Evolutionary conservation across 345 rosid species (phyloP), one percentile per base, ranked within the genome.

Genomic region (Murraya koenigii): DNA sequence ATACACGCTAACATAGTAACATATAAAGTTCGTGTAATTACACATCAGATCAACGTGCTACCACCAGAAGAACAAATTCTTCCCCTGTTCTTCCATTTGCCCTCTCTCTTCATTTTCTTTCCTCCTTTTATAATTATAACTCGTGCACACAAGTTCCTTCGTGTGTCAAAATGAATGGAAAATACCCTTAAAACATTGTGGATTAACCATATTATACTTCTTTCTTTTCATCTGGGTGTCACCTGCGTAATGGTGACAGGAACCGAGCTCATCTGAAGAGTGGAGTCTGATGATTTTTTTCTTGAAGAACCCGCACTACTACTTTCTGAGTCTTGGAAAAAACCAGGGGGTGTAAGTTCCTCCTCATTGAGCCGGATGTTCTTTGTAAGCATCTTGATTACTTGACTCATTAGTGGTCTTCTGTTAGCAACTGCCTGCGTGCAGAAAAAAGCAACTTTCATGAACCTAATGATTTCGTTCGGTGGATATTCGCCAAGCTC

Each of bases 361-460:
- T 83, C 80, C 61, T 91, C 96, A 2, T 90, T 87, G 63, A 91
- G 80, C 63, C 80, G 81, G 22, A 84, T 83, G 30, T 85, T 76
- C 81, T 54, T 88, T 0, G 90, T 78, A 13, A 91, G 89, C 96
- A 91, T 91, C 36, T 88, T 83, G 2, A 88, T 83, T 38, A 91
- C 96, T 84, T 90, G 91, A 80, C 90, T 85, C 93, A 88, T 90
- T 44, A 41, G 13, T 1, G 93, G 96, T 77, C 96, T 86, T 39
- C 90, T 87, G 71, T 41, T 87, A 17, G 85, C 86, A 32, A 72
- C 81, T 49, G 83, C 84, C 73, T 91, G 96, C 52, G 96, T 85
- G 76, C 96, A 91, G 89, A 91, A 88, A 56, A 91, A 82, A 14
- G 96, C 93, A 36, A 91, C 87, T 78, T 91, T 91, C 49, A 90